Base-by-base conservation (phyloP, 2,329 filamentous ascomycete species). In the Aspergillus pseudoglaucus region DNA sequence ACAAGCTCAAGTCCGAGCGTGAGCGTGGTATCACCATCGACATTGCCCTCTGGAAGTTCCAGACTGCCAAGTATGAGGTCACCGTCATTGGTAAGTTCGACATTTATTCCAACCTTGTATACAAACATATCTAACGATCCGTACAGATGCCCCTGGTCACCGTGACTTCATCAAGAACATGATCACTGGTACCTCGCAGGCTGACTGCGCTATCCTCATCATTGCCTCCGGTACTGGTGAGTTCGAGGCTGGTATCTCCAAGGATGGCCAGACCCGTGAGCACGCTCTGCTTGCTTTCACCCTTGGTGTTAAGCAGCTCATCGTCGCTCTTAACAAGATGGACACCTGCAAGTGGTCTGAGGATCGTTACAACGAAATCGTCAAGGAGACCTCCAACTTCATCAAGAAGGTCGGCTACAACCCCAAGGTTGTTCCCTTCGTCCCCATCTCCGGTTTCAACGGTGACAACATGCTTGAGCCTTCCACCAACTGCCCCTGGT, bases 101-200 rank as follows among this genome's bases (percentile, higher is more conserved):
- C 15, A 2, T 4, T 9, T 14, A n/a, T 42, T n/a, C 23, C 14
- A 6, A 42, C 14, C 12, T 17, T 6, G 1, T 2, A 17, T 18
- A 14, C 7, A 12, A 17, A 9, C 18, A 22, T 6, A 6, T 10
- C 9, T 20, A 23, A 40, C 10, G 17, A 3, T 14, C 18, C 47
- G 56, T 42, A 8, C 62, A 87, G 88, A 98, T 73, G 93, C 93
- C 76, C 93, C 93, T 71, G 93, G 93, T 80, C 93, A 98, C 81
- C 91, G 93, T 93, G 93, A 98, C 75, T 98, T 97, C 85, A 97
- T 98, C 89, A 98, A 98, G 91, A 98, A 97, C 90, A 98, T 98
- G 93, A 98, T 98, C 78, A 97, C 93, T 87, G 93, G 93, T 90
- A 97, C 93, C 73, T 98, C 93, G 77, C 93, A 97, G 87, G 93